Evolutionary conservation across 2,329 filamentous ascomycete species (phyloP), one percentile per base, ranked within the genome.

Genomic region (Botrytis pseudocinerea): DNA sequence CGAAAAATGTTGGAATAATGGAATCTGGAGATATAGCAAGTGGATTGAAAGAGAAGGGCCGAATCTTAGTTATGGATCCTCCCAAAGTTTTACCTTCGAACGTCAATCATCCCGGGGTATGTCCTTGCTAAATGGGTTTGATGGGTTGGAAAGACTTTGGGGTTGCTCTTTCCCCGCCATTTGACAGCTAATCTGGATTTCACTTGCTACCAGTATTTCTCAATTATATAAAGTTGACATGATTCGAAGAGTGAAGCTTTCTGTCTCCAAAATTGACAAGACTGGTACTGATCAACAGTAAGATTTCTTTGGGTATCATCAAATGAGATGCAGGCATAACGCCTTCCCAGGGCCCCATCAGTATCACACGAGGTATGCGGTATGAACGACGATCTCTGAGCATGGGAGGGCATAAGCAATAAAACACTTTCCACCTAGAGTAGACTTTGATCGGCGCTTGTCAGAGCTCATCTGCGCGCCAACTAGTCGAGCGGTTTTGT

Each of bases 51-150:
- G 38, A 69, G 51, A 69, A 69, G 65, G 65, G 65, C 65, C 65
- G 65, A 69, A 69, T 69, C 38, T 54, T 42, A 42, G n/a, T 51
- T 69, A 57, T 69, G 38, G 38, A 57, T 69, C 48, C 65, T 57
- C 38, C n/a, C 48, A 69, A 65, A n/a, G 22, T 25, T 16, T 66
- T 28, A 57, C 38, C 65, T 12, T 44, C 25, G 32, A 42, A 6
- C 12, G 65, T 69, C 65, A 57, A 42, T 57, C 65, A 57, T 42
- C 48, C 18, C n/a, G 51, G 51, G 48, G 48, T n/a, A 32, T 57
- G 65, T 57, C 38, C 65, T 69, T 69, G 65, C 48, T 38, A 69
- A 42, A 28, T 57, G 48, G 35, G 38, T 32, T 57, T 69, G 65
- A 59, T 32, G 65, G 35, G 48, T 40, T 57, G 38, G 6, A 32